Conservation (phyloP, 331 rosid genomes). For the Erythrophleum ivorense region DNA sequence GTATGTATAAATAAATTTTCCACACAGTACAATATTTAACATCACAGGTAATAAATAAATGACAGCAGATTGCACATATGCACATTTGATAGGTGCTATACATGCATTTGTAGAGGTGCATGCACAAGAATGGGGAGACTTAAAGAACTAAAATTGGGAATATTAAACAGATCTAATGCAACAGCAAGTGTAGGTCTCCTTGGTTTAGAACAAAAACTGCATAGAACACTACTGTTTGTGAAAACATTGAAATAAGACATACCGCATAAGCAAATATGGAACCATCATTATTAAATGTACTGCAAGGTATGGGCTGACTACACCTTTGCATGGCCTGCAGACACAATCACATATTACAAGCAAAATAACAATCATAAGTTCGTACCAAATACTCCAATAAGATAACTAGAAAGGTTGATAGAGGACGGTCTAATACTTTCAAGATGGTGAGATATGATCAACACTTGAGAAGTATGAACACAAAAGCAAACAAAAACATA, state of each 20-base stretch:
- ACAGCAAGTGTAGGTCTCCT: background rate
- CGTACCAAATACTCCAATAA: background rate
- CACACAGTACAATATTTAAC: background rate
- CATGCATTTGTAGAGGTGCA: background rate
- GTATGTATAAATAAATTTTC: background rate
- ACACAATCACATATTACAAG: background rate
- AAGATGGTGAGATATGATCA: conserved; percentile 27
- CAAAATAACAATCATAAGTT: background rate
- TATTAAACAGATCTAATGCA: background rate
- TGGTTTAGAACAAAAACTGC: conserved; percentile 5
- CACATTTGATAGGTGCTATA: background rate
- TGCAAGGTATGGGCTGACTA: conserved; percentile 67
- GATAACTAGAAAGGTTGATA: conserved; percentile 14
- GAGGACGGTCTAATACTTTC: conserved; percentile 17
- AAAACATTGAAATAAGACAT: conserved; percentile 36
- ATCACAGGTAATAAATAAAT: background rate
- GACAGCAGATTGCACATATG: background rate
- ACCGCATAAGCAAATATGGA: conserved; percentile 86
- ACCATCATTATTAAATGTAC: conserved; percentile 72
- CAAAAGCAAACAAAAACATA: conserved; percentile 34
- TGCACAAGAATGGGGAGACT: conserved; percentile 8
- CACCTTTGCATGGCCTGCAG: conserved; percentile 67
- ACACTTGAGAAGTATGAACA: conserved; percentile 14
- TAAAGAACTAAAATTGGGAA: background rate
- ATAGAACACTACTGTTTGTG: conserved; percentile 3